A percentile compares a stretch with the other conserved stretches of the same genome.
These are phyloP conservation scores for Tylopilus felleus DNA, from an alignment of 768 basidiomycete species.

Conservation along the genomic window DNA sequence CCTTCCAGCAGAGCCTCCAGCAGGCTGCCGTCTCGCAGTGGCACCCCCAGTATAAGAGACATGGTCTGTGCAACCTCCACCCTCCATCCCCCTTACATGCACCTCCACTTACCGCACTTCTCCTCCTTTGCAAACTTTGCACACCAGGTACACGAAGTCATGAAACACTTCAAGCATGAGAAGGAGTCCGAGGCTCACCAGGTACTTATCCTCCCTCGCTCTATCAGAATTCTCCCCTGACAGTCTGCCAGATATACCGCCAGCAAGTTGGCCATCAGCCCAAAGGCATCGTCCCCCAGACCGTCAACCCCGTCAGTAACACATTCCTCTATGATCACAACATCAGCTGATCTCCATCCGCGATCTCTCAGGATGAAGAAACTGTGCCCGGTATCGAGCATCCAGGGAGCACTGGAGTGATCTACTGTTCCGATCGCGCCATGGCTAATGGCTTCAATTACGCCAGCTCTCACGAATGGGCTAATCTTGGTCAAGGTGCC, in stretches of 20 bases:
- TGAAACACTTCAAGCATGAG: slow-evolving; percentile 69
- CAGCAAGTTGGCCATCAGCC: slow-evolving; percentile 66
- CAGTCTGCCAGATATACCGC: slow-evolving; percentile 62
- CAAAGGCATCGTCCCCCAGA: slow-evolving; percentile 64
- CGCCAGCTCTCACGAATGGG: slow-evolving; percentile 74
- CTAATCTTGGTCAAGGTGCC: slow-evolving; percentile 89
- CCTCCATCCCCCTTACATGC: slow-evolving; percentile 16
- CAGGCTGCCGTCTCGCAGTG: slow-evolving; percentile 35
- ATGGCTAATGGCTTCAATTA: slow-evolving; percentile 92
- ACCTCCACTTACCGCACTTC: slow-evolving; percentile 28
- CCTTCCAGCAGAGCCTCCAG: slow-evolving; percentile 27
- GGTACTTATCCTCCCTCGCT: slow-evolving; percentile 35
- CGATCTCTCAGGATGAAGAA: slow-evolving; percentile 64
- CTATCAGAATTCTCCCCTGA: slow-evolving; percentile 1
- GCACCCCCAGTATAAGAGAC: slow-evolving; percentile 42
- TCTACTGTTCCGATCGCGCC: slow-evolving; percentile 93
- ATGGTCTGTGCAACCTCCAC: slow-evolving; percentile 30
- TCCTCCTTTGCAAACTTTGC: slow-evolving; percentile 32
- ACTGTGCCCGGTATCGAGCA: slow-evolving; percentile 86
- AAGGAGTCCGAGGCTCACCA: slow-evolving; percentile 87
- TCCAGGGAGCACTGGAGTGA: slow-evolving; percentile 60
- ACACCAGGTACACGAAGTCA: slow-evolving; percentile 63
- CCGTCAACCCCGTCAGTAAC: slow-evolving; percentile 59
- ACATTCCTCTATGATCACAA: not conserved
- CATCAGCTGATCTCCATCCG: slow-evolving; percentile 2